A percentile compares a stretch with the other conserved stretches of the same genome.
Conservation (phyloP, 2,329 filamentous ascomycete genomes). For the Graphilbum ipis-grandicollis region DNA sequence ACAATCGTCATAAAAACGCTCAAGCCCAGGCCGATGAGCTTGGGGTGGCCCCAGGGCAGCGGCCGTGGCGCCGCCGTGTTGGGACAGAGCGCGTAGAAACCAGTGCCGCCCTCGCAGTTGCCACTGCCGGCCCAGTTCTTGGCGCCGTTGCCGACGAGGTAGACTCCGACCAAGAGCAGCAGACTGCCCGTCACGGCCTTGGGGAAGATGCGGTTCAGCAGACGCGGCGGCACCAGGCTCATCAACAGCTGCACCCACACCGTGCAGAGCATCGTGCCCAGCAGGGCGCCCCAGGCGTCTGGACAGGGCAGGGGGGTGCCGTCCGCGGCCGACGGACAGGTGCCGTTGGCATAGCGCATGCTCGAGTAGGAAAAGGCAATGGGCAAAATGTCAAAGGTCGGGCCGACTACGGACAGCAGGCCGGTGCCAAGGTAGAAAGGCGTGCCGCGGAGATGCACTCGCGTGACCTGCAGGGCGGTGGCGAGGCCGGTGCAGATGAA, state of each 20-base stretch:
- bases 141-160: slow-evolving; percentile 44
- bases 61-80: slow-evolving; percentile 39
- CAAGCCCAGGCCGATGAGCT: slow-evolving; percentile 34
- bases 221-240: slow-evolving; percentile 43
- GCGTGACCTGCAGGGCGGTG: slow-evolving; percentile 47
- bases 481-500: slow-evolving; percentile 51
- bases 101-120: slow-evolving; percentile 21
- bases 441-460: slow-evolving; percentile 43
- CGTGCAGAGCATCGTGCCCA: slow-evolving; percentile 33
- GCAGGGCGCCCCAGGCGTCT: slow-evolving; percentile 46
- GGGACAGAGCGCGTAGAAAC: slow-evolving; percentile 38
- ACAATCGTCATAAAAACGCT: slow-evolving; percentile 66
- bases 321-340: slow-evolving; percentile 36
- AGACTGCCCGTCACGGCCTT: slow-evolving; percentile 52
- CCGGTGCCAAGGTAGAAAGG: slow-evolving; percentile 49
- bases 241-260: slow-evolving; percentile 42
- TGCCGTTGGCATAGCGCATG: slow-evolving; percentile 48
- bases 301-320: slow-evolving; percentile 45
- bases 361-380: slow-evolving; percentile 42
- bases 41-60: slow-evolving; percentile 40
- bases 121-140: slow-evolving; percentile 49
- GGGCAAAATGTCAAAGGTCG: slow-evolving; percentile 49
- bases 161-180: slow-evolving; percentile 49
- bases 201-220: slow-evolving; percentile 46
- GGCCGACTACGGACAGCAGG: slow-evolving; percentile 49